These are phyloP conservation scores for Aquanectria penicillioides DNA, from an alignment of 2,329 filamentous ascomycete genomes.

Conservation along the genomic window DNA sequence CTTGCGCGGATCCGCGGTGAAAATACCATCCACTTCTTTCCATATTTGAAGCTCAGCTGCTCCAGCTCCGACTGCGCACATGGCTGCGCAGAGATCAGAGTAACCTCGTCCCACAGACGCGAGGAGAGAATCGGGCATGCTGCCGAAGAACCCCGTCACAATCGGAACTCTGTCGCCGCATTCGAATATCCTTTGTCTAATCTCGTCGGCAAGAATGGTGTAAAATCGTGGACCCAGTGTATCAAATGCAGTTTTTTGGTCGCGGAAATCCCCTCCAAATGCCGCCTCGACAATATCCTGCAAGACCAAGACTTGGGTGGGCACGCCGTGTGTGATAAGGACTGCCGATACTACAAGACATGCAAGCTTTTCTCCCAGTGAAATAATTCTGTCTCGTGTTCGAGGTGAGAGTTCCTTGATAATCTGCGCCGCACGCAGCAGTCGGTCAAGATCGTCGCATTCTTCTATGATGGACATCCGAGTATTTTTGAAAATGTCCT, in stretches of 20 bases:
- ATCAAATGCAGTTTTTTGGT: not conserved
- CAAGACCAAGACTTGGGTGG: not conserved
- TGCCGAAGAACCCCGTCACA: slow-evolving; percentile 19
- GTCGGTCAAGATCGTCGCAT: not conserved
- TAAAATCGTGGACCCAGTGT: slow-evolving; percentile 6
- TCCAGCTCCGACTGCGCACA: slow-evolving; percentile 9
- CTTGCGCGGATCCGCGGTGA: slow-evolving; percentile 17
- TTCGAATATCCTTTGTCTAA: not conserved
- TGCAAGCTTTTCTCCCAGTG: not conserved
- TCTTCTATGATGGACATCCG: not conserved
- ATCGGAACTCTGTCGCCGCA: not conserved
- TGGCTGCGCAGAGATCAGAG: slow-evolving; percentile 18
- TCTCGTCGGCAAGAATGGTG: slow-evolving; percentile 1
- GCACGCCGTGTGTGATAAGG: not conserved
- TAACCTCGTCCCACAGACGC: slow-evolving; percentile 12
- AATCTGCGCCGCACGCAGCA: not conserved
- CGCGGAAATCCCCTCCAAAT: not conserved
- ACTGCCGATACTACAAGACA: not conserved
- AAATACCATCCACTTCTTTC: slow-evolving; percentile 24
- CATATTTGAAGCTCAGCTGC: slow-evolving; percentile 18
- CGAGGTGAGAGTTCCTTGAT: not conserved
- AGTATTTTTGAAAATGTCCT: not conserved
- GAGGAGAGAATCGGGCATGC: slow-evolving; percentile 10
- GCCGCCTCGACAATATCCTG: slow-evolving; percentile 3
- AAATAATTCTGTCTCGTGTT: not conserved